phyloP scores from a whole-genome alignment of 139 green algal species.

The Chlamydomonas sp. region DNA sequence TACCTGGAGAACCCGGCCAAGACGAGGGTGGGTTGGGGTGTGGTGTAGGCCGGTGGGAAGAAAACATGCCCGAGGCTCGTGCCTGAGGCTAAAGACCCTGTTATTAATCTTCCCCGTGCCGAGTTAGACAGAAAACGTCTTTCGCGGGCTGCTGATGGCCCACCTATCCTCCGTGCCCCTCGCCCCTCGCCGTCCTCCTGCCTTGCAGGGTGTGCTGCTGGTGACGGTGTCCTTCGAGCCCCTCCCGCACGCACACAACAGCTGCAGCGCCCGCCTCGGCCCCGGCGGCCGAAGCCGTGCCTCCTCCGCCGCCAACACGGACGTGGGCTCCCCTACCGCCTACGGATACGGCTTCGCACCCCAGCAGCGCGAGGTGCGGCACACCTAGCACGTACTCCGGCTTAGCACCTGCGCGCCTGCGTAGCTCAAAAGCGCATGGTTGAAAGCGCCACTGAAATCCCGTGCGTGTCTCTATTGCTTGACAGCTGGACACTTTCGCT shows the following conservation, averaged over 20 bases:
- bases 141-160: not conserved
- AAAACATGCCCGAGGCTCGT: no score
- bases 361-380: not conserved
- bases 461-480: not conserved
- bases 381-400: not conserved
- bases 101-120: no score
- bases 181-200: no score
- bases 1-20: conserved; percentile 55
- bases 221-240: conserved; percentile 30
- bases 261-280: not conserved
- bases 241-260: not conserved
- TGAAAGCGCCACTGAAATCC: no score
- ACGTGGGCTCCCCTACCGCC: no score
- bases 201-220: conserved; percentile 6
- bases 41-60: not conserved
- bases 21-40: conserved; percentile 7
- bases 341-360: conserved; percentile 5
- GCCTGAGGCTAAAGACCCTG: no score
- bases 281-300: no score
- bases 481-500: not conserved
- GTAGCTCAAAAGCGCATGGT: no score
- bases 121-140: no score
- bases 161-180: no score
- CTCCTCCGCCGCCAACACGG: no score
- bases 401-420: not conserved